Percentiles rank a stretch among this genome's conserved stretches.
phyloP scores from a whole-genome alignment of 805 yeast species.

The Candida cerambycidarum region DNA sequence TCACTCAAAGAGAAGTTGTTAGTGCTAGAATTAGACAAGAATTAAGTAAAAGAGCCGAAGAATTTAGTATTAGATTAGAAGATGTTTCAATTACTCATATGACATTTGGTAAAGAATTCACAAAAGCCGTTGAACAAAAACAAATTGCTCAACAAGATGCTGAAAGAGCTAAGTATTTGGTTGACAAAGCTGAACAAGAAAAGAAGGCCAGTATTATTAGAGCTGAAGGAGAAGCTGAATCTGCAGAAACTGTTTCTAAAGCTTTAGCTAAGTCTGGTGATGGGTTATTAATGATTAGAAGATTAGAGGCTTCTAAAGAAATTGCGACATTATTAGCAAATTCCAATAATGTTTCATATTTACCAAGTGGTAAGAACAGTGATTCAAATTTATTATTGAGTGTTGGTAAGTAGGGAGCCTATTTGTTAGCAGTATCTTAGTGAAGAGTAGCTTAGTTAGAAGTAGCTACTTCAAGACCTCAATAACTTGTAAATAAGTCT shows the following conservation, averaged over 20 bases:
- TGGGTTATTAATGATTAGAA: slow-evolving; percentile 87
- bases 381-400: slow-evolving; percentile 62
- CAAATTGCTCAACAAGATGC: slow-evolving; percentile 99
- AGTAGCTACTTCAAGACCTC: too few relatives aligned
- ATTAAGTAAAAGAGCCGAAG: slow-evolving; percentile 75
- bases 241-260: slow-evolving; percentile 91
- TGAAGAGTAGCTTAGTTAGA: slow-evolving; percentile 32
- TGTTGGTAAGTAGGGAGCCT: slow-evolving; percentile 46
- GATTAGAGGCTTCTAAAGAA: slow-evolving; percentile 95
- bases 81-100: slow-evolving; percentile 97
- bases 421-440: too few relatives aligned
- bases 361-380: slow-evolving; percentile 57
- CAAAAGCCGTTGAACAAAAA: slow-evolving; percentile 97
- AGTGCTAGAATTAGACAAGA: slow-evolving; percentile 87
- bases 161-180: slow-evolving; percentile 89
- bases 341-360: slow-evolving; percentile 83
- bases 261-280: slow-evolving; percentile 95
- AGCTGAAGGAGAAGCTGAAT: slow-evolving; percentile 99
- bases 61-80: slow-evolving; percentile 88
- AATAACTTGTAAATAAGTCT: slow-evolving; percentile 12
- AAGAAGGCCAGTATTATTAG: slow-evolving; percentile 91
- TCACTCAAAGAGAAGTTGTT: slow-evolving; percentile 95
- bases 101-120: slow-evolving; percentile 95
- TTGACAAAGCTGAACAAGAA: slow-evolving; percentile 96
- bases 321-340: slow-evolving; percentile 85